Conservation (phyloP, 768 basidiomycete species). For the Lactifluus rugatus region DNA sequence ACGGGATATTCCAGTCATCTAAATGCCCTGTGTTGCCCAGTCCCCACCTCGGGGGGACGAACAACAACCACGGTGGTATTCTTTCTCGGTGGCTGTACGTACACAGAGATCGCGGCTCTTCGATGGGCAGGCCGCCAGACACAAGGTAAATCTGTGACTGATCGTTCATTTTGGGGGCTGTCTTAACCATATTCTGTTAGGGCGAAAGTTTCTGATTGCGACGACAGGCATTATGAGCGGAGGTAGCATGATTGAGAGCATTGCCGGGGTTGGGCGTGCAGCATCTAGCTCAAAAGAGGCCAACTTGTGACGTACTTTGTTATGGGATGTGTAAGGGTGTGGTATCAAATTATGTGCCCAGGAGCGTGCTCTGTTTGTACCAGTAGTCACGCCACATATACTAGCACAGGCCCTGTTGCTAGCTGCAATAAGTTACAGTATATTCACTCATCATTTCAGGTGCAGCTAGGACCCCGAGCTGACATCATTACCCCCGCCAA, state of each 20-base stretch:
- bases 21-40: neutral
- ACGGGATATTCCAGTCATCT: neutral
- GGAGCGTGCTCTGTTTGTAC: neutral
- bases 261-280: slow-evolving; percentile 38
- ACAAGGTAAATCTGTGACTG: slow-evolving; percentile 41
- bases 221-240: slow-evolving; percentile 90
- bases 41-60: slow-evolving; percentile 38
- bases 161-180: neutral
- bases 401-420: neutral
- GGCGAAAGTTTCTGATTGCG: slow-evolving; percentile 79
- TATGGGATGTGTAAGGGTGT: neutral
- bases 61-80: slow-evolving; percentile 84
- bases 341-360: neutral
- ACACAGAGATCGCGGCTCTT: slow-evolving; percentile 91
- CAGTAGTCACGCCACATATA: neutral
- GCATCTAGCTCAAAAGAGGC: slow-evolving; percentile 35
- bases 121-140: slow-evolving; percentile 86
- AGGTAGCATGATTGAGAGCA: slow-evolving; percentile 55
- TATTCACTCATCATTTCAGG: too few relatives aligned
- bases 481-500: neutral
- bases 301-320: slow-evolving; percentile 27
- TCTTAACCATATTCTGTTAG: slow-evolving; percentile 31
- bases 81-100: slow-evolving; percentile 96
- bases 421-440: too few relatives aligned
- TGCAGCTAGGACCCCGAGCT: neutral